These are phyloP conservation scores for Nannochloropsis gaditana DNA, from an alignment of 108 stramenopile genomes.

Conservation along the genomic window DNA sequence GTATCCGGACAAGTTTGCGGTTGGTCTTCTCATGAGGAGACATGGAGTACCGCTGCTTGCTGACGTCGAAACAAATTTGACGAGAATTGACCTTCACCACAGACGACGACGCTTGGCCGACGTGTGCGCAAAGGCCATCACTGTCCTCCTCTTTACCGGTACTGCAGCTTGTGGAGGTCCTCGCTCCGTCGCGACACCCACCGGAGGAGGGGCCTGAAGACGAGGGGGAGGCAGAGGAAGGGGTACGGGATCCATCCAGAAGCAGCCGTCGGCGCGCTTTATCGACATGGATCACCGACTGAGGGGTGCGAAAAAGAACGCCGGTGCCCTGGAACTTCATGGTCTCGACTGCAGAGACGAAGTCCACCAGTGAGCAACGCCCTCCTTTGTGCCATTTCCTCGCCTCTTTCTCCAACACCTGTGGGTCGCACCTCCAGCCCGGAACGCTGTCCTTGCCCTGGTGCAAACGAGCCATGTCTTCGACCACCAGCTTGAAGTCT, in stretches of 20 bases:
- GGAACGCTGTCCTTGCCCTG: background rate
- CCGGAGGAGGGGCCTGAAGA: background rate
- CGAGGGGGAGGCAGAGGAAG: background rate
- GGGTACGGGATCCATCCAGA: background rate
- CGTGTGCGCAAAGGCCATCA: background rate
- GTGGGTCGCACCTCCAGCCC: background rate
- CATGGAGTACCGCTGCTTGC: constrained; percentile 10
- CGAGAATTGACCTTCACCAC: constrained; percentile 5
- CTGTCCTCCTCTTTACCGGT: background rate
- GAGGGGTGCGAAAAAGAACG: background rate
- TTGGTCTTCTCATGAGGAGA: background rate
- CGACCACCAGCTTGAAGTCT: constrained; percentile 17
- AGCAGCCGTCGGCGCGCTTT: background rate
- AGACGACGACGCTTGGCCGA: background rate
- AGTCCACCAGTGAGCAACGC: background rate
- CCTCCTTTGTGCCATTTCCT: constrained; percentile 11
- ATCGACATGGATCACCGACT: background rate
- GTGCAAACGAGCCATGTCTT: background rate
- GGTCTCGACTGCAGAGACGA: background rate
- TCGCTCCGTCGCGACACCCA: background rate
- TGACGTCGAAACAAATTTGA: constrained; percentile 11
- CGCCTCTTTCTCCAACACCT: background rate
- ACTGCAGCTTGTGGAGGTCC: too few species aligned
- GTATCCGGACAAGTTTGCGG: background rate
- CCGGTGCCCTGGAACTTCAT: background rate